A percentile compares a stretch with the other conserved stretches of the same genome.
Evolutionary conservation across 163 green algal species (phyloP).

Genomic region (Prototheca wickerhamii): DNA sequence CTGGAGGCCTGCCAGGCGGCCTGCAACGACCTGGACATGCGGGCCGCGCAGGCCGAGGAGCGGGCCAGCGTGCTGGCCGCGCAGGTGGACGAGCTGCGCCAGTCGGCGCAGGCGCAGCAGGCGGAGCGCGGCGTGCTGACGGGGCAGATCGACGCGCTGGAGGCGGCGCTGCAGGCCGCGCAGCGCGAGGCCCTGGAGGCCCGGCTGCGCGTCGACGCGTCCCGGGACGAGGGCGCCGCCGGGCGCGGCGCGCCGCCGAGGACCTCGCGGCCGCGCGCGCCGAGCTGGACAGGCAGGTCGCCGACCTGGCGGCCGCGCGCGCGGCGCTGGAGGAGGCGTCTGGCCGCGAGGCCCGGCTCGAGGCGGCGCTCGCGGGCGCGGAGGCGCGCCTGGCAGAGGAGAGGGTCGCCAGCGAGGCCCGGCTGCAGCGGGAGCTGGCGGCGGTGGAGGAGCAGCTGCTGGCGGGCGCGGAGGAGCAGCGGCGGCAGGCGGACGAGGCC

Average conservation of each 20-base stretch:
- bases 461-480: background rate
- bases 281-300: background rate
- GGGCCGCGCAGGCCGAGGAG: conserved; percentile 1
- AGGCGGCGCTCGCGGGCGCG: background rate
- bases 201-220: background rate
- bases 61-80: background rate
- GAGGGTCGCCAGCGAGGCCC: background rate
- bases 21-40: conserved; percentile 19
- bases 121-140: conserved; percentile 6
- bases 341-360: background rate
- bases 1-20: conserved; percentile 15
- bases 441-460: conserved; percentile 3
- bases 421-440: background rate
- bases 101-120: conserved; percentile 6
- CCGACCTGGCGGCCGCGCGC: background rate
- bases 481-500: background rate
- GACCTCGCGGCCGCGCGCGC: too few species aligned
- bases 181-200: background rate
- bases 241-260: too few species aligned
- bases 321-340: background rate
- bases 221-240: background rate
- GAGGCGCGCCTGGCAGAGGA: background rate
- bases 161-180: conserved; percentile 10
- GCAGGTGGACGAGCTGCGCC: conserved; percentile 17
- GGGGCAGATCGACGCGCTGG: conserved; percentile 6